phyloP scores from a whole-genome alignment of 225 moss, liverwort and hornwort genomes.

The Neckera pumila region DNA sequence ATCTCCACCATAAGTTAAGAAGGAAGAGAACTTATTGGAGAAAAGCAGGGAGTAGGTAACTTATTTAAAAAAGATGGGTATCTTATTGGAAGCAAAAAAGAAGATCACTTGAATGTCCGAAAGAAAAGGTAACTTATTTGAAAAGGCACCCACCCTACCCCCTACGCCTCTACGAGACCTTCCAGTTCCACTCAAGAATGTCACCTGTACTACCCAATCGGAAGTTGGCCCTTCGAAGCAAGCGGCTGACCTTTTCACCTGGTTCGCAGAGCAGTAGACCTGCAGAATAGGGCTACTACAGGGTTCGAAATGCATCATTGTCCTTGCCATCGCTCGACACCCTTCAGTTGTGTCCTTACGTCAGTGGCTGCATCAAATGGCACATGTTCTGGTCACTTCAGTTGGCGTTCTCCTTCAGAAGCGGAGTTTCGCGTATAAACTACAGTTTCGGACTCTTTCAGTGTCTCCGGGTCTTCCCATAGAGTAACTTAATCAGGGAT shows the following conservation, averaged over 20 bases:
- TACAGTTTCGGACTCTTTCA: background rate
- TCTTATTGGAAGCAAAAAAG: background rate
- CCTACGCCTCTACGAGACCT: too few species aligned
- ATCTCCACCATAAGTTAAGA: too few species aligned
- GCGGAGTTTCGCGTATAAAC: background rate
- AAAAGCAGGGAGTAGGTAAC: too few species aligned
- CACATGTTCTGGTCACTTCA: background rate
- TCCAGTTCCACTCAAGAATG: too few species aligned
- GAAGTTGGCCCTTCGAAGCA: background rate
- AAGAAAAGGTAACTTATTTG: background rate
- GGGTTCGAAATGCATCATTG: background rate
- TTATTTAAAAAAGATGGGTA: background rate
- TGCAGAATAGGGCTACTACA: background rate
- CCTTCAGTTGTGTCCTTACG: background rate
- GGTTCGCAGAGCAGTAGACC: background rate
- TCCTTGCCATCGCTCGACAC: background rate
- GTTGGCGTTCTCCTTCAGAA: background rate
- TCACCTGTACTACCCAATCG: background rate
- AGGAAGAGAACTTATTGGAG: too few species aligned
- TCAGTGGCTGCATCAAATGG: background rate
- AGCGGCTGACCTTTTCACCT: conserved; percentile 5
- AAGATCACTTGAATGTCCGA: background rate
- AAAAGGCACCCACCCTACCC: too few species aligned
- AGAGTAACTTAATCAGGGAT: too few species aligned
- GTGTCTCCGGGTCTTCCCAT: background rate